Evolutionary conservation across 345 rosid genomes (phyloP).

Genomic region (Gossypium australe): DNA sequence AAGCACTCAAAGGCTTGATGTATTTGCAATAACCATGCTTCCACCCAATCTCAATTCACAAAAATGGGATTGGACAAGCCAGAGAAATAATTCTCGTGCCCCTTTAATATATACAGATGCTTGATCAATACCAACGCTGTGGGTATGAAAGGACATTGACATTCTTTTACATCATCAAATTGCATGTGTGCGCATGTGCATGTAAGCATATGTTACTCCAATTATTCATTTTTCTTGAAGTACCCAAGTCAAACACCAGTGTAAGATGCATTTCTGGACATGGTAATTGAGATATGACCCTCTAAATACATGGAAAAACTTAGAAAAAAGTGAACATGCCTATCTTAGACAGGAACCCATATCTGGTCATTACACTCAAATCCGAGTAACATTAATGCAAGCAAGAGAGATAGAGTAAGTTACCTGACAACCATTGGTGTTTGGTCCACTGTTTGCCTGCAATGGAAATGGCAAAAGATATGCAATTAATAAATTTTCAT

Average conservation of each 20-base stretch:
- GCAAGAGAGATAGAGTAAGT: neutral
- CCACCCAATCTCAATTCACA: neutral
- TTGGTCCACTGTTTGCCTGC: slow-evolving; percentile 93
- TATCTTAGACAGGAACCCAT: no score
- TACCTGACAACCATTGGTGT: slow-evolving; percentile 92
- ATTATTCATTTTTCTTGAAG: neutral
- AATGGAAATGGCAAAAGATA: slow-evolving; percentile 11
- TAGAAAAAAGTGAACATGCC: neutral
- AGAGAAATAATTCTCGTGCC: no score
- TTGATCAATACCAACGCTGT: neutral
- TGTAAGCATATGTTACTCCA: neutral
- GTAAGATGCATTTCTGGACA: neutral
- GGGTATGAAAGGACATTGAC: neutral
- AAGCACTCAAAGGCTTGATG: neutral
- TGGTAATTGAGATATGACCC: neutral
- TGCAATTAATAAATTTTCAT: neutral
- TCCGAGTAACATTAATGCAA: neutral
- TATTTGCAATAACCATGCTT: neutral
- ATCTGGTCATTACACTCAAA: no score
- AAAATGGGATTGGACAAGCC: neutral
- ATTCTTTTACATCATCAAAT: neutral
- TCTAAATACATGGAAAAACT: no score
- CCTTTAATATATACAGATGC: neutral
- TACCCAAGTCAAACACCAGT: neutral
- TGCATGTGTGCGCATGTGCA: neutral